Evolutionary conservation across 148 eudicot species (phyloP).

Genomic region (Silene conica): DNA sequence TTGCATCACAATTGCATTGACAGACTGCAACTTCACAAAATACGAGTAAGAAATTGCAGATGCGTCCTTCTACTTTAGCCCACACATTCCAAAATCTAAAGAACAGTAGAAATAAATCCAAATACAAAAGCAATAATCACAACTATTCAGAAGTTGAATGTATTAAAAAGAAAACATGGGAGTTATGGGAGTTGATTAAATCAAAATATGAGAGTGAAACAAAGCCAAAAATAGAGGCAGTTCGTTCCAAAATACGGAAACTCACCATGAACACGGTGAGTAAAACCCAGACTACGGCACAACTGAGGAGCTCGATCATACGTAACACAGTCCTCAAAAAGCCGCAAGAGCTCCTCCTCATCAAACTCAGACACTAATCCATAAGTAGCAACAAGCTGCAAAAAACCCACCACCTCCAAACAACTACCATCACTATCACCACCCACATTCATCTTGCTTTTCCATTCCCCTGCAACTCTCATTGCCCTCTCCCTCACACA

Average conservation of each 20-base stretch:
- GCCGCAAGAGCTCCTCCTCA: conserved; percentile 27
- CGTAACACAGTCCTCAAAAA: conserved; percentile 18
- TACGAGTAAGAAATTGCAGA: too few species aligned
- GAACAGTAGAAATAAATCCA: not conserved
- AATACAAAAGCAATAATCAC: not conserved
- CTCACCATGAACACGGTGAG: conserved; percentile 39
- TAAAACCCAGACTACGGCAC: conserved; percentile 30
- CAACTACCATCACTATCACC: not conserved
- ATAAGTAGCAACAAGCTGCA: conserved; percentile 41
- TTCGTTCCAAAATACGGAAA: conserved; percentile 2
- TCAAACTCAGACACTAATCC: conserved; percentile 25
- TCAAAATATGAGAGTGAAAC: not conserved
- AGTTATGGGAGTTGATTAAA: not conserved
- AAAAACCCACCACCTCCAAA: conserved; percentile 37
- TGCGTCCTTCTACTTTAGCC: too few species aligned
- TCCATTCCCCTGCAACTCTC: conserved; percentile 46
- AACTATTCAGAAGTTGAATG: too few species aligned
- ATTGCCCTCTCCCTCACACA: conserved; percentile 37
- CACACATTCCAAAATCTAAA: too few species aligned
- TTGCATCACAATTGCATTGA: too few species aligned
- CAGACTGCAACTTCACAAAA: too few species aligned
- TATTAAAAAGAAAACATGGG: not conserved
- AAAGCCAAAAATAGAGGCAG: not conserved
- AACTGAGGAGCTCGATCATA: conserved; percentile 21
- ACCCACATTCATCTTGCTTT: conserved; percentile 26